Conservation (phyloP, 2,329 filamentous ascomycete species). For the Aspergillus sp. region DNA sequence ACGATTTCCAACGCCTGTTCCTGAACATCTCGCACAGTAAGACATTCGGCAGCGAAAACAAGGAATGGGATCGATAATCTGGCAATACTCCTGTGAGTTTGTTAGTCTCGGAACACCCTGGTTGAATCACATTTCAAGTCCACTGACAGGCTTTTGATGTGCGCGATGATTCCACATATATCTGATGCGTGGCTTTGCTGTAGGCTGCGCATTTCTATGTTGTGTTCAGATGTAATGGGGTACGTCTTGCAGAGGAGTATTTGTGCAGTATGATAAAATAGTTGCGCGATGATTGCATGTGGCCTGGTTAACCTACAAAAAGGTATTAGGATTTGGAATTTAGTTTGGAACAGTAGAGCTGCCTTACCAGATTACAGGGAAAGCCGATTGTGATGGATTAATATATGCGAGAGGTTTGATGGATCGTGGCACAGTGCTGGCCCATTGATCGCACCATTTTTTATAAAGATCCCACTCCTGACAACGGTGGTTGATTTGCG, state of each 20-base stretch:
- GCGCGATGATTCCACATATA: slow-evolving; percentile 81
- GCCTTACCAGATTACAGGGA: slow-evolving; percentile 75
- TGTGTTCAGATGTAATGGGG: slow-evolving; percentile 54
- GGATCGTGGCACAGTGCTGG: slow-evolving; percentile 64
- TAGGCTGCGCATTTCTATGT: slow-evolving; percentile 60
- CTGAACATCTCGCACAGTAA: slow-evolving; percentile 63
- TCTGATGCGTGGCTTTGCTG: slow-evolving; percentile 70
- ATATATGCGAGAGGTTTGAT: slow-evolving; percentile 83
- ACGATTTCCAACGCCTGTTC: slow-evolving; percentile 73
- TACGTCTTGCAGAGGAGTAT: slow-evolving; percentile 73
- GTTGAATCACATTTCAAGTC: background rate
- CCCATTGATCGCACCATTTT: slow-evolving; percentile 75
- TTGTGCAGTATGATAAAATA: slow-evolving; percentile 85
- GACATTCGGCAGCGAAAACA: slow-evolving; percentile 64
- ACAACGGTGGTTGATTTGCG: slow-evolving; percentile 55
- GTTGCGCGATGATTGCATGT: slow-evolving; percentile 67
- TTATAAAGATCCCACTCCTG: slow-evolving; percentile 75
- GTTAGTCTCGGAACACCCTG: background rate
- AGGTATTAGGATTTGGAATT: background rate
- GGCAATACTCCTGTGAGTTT: slow-evolving; percentile 53
- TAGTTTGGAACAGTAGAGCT: background rate
- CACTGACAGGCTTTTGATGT: slow-evolving; percentile 63
- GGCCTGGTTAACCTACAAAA: slow-evolving; percentile 65
- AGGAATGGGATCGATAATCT: slow-evolving; percentile 72
- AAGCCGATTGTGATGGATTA: slow-evolving; percentile 62